Evolutionary conservation across 805 yeast species (phyloP).

Genomic region (Tetrapisispora phaffii): DNA sequence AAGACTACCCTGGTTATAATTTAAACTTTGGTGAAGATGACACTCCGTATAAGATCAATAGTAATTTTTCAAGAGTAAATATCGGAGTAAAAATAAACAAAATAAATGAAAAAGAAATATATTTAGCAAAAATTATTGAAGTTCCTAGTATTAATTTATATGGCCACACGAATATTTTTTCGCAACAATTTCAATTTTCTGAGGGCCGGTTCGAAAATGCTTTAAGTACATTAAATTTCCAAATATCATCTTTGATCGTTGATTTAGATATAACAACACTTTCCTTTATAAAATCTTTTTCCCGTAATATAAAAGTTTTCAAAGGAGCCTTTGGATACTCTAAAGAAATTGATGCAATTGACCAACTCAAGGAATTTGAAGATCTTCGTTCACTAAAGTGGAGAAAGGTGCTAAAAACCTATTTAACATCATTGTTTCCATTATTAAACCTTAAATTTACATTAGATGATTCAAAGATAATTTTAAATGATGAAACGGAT

Average conservation of each 20-base stretch:
- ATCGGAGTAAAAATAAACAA: slow-evolving; percentile 23
- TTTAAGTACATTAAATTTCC: slow-evolving; percentile 30
- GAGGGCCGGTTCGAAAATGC: slow-evolving; percentile 23
- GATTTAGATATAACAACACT: slow-evolving; percentile 36
- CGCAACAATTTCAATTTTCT: slow-evolving; percentile 27
- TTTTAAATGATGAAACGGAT: slow-evolving; percentile 27
- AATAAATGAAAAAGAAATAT: slow-evolving; percentile 2
- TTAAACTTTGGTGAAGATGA: slow-evolving; percentile 34
- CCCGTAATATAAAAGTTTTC: slow-evolving; percentile 22
- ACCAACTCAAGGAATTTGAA: neutral
- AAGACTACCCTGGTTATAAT: slow-evolving; percentile 39
- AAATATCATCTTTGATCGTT: slow-evolving; percentile 36
- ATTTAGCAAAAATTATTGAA: slow-evolving; percentile 22
- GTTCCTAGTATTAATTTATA: slow-evolving; percentile 32
- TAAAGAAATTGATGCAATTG: slow-evolving; percentile 5
- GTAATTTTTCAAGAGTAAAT: slow-evolving; percentile 32
- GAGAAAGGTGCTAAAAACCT: slow-evolving; percentile 6
- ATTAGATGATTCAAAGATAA: slow-evolving; percentile 32
- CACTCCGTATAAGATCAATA: slow-evolving; percentile 33
- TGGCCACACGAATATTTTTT: slow-evolving; percentile 33
- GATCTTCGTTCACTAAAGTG: neutral
- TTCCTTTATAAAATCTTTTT: slow-evolving; percentile 29
- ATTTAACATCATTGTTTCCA: slow-evolving; percentile 25
- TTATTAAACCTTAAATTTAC: slow-evolving; percentile 29
- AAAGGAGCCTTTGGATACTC: slow-evolving; percentile 11